Conservation (phyloP, 2,329 filamentous ascomycete genomes). For the Calonectria crousiana region DNA sequence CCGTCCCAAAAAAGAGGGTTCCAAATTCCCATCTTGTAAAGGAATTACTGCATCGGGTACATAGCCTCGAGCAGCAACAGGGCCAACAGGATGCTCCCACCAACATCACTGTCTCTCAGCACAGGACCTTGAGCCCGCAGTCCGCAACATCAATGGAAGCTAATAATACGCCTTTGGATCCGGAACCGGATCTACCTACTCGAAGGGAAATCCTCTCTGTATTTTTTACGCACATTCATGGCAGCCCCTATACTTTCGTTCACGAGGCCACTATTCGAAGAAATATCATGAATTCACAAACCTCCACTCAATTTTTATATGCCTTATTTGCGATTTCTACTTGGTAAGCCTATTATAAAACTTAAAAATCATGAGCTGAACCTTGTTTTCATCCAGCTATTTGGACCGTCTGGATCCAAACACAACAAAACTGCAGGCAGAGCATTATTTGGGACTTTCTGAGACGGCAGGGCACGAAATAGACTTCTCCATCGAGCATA, state of each 20-base stretch:
- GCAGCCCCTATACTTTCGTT: constrained; percentile 27
- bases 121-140: neutral
- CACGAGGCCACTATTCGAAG: constrained; percentile 20
- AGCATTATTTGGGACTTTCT: constrained; percentile 21
- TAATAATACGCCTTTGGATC: neutral
- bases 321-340: constrained; percentile 18
- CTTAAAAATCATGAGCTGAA: neutral
- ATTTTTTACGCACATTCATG: constrained; percentile 28
- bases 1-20: constrained; percentile 24
- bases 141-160: neutral
- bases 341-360: neutral
- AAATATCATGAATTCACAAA: constrained; percentile 18
- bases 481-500: constrained; percentile 15
- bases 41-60: constrained; percentile 21
- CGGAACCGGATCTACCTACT: neutral
- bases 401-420: neutral
- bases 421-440: neutral
- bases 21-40: constrained; percentile 24
- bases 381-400: neutral
- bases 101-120: neutral
- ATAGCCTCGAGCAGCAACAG: constrained; percentile 23
- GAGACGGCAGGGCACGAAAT: neutral
- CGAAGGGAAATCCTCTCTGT: constrained; percentile 16
- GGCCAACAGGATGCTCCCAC: neutral
- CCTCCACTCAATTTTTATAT: constrained; percentile 9